Evolutionary conservation across 352 stramenopile species (phyloP), one percentile per base, ranked within the genome.

Genomic region (Phytopythium mirpurense): DNA sequence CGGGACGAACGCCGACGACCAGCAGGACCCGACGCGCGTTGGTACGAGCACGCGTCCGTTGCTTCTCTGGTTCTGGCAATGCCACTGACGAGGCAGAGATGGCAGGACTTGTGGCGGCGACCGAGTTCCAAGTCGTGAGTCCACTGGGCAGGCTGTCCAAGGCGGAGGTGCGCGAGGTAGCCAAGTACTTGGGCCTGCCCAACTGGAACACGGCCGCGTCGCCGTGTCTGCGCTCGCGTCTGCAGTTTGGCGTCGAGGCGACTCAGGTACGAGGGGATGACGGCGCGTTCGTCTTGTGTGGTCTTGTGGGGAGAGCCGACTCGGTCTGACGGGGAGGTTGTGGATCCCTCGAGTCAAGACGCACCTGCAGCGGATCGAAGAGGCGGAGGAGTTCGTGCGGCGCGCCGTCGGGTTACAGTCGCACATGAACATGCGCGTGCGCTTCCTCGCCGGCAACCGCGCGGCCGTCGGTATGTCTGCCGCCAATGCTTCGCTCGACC

Each of bases 201-300:
- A 99, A 98, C 70, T 98, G 93, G 90, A 96, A 98, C 62, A 74
- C 86, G 23, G 96, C 96, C 0, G 96, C 96, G 18, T 98, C 93
- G 6, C 96, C 96, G 9, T 99, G 96, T 75, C 62, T 99, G 48
- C 77, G 96, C 24, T 98, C 93, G 24, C 79, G 96, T 34, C 68
- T 99, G 36, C 92, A 95, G 8, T 96, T 98, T 61, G 96, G 96
- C 40, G 90, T 99, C 1, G 62, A 91, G 46, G 95, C 95, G 7
- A 96, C 88, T 0, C 60, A 89, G 56, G 83, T 96, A 43, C 69
- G 77, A 32, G 67, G n/a, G n/a, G n/a, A n/a, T n/a, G n/a, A n/a
- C 74, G 11, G 35, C 11, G 54, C 36, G 44, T 29, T 40, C 15
- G 37, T 51, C 5, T 37, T 19, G 35, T n/a, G n/a, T n/a, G n/a